These are phyloP conservation scores for Oryza coarctata DNA, from an alignment of 176 grass and related monocot genomes.

Conservation along the genomic window DNA sequence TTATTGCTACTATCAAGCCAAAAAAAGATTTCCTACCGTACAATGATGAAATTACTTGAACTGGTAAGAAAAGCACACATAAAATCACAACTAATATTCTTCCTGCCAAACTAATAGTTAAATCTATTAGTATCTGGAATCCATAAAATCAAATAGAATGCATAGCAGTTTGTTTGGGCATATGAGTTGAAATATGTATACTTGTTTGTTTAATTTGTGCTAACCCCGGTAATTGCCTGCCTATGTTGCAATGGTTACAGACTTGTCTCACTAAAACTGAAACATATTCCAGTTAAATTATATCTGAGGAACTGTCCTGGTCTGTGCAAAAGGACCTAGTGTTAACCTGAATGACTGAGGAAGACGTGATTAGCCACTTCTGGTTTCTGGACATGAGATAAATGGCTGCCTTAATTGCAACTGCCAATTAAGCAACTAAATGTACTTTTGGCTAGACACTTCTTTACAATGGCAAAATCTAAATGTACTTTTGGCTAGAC, in stretches of 20 bases:
- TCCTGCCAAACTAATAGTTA: too few relatives aligned
- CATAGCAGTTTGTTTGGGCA: not conserved
- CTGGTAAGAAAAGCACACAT: not conserved
- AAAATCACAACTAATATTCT: too few relatives aligned
- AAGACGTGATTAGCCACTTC: not conserved
- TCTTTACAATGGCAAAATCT: too few relatives aligned
- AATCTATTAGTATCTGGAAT: constrained; percentile 13
- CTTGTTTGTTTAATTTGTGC: not conserved
- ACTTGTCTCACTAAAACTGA: not conserved
- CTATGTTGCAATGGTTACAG: not conserved
- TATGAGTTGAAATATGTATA: not conserved
- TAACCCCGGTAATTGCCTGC: not conserved
- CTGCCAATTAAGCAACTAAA: not conserved
- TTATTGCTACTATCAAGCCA: not conserved
- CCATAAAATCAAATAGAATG: not conserved
- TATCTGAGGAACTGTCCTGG: not conserved
- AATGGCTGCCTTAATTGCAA: not conserved
- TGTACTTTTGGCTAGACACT: not conserved
- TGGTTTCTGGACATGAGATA: not conserved
- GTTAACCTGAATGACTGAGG: not conserved
- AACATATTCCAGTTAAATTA: not conserved
- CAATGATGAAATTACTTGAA: not conserved
- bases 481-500: not conserved
- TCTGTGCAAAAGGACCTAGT: not conserved
- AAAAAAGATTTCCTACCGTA: not conserved